These are phyloP conservation scores for Pichia paraexigua DNA, from an alignment of 805 yeast genomes.

Conservation along the genomic window DNA sequence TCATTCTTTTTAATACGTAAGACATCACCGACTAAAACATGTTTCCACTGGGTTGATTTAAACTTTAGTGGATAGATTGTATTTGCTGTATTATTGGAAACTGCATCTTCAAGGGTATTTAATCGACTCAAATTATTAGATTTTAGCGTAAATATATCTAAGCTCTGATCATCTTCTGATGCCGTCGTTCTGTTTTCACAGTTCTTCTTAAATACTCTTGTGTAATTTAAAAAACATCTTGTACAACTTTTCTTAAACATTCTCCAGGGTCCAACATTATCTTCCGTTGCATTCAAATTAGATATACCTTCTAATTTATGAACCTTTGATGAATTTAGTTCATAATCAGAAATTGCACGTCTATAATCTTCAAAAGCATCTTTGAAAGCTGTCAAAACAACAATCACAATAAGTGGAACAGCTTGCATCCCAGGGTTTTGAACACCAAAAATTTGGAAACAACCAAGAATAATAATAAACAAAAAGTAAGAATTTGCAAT, in stretches of 20 bases:
- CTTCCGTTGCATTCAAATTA: constrained; percentile 52
- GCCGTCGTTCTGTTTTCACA: constrained; percentile 1
- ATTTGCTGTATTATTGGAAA: not conserved
- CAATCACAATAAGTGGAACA: constrained; percentile 76
- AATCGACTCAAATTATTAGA: not conserved
- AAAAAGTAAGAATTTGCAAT: constrained; percentile 56
- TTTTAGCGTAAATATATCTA: constrained; percentile 4
- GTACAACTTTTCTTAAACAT: constrained; percentile 51
- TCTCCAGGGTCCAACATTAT: constrained; percentile 57
- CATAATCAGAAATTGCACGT: constrained; percentile 55
- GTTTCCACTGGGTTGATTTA: constrained; percentile 46
- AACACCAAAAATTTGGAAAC: constrained; percentile 67
- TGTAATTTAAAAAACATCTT: constrained; percentile 17
- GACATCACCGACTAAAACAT: constrained; percentile 64
- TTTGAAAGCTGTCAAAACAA: constrained; percentile 61
- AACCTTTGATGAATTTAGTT: constrained; percentile 58
- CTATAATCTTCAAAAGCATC: constrained; percentile 75
- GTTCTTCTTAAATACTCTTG: constrained; percentile 10
- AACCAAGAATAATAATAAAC: constrained; percentile 46
- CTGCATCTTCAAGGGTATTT: not conserved
- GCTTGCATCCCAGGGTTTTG: constrained; percentile 66
- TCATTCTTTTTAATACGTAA: constrained; percentile 65
- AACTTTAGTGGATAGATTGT: constrained; percentile 29
- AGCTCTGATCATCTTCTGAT: constrained; percentile 1
- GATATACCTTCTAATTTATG: constrained; percentile 45